These are phyloP conservation scores for Biancaea sappan DNA, from an alignment of 306 rosid genomes.

Conservation along the genomic window DNA sequence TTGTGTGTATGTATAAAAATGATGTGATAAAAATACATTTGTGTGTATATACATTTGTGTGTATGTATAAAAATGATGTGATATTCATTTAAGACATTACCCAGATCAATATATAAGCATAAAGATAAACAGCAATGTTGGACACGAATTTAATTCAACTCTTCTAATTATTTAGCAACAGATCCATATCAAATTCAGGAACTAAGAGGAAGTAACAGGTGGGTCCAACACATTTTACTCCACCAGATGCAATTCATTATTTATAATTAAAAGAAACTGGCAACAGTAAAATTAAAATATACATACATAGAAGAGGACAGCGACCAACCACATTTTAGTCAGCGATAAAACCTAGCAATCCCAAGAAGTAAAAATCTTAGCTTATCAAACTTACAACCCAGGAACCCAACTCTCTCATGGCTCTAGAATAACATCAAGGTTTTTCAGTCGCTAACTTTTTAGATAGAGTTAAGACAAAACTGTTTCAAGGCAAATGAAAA, in stretches of 20 bases:
- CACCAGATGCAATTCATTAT: background rate
- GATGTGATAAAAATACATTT: too few species aligned
- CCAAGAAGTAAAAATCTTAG: too few species aligned
- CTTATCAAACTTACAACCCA: too few species aligned
- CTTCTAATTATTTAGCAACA: background rate
- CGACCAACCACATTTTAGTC: background rate
- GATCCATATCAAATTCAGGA: background rate
- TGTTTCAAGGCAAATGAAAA: background rate
- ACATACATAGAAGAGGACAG: background rate
- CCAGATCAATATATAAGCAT: background rate
- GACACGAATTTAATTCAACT: background rate
- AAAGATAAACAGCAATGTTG: background rate
- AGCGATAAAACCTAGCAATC: background rate
- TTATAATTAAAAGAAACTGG: background rate
- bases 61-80: too few species aligned
- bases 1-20: too few species aligned
- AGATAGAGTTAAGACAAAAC: background rate
- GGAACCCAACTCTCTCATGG: background rate
- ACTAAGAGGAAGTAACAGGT: background rate
- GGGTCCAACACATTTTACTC: background rate
- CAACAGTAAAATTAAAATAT: background rate
- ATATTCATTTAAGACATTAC: slow-evolving; percentile 9
- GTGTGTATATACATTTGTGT: too few species aligned
- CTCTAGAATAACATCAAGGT: background rate
- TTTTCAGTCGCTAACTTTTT: background rate